These are phyloP conservation scores for Lasiodiplodia sp. DNA, from an alignment of 2,329 filamentous ascomycete species.

Conservation along the genomic window DNA sequence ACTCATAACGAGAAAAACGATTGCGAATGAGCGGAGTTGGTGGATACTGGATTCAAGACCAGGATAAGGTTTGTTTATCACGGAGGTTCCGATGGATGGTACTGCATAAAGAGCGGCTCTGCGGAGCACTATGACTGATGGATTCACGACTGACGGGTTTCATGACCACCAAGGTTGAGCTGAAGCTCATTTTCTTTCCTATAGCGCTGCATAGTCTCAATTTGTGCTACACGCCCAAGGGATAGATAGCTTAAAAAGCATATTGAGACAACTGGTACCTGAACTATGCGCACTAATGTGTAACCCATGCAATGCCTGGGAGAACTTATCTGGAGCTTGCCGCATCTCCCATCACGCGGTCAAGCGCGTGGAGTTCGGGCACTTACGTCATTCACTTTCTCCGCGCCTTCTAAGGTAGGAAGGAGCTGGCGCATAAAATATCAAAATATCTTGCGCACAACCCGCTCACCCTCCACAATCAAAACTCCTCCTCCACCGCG, in stretches of 20 bases:
- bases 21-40: not conserved
- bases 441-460: not conserved
- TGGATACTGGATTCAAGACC: not conserved
- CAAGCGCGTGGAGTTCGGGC: rapidly evolving
- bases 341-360: no score
- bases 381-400: not conserved
- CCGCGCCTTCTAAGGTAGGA: not conserved
- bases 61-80: not conserved
- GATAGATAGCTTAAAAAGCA: not conserved
- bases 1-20: not conserved
- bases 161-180: not conserved
- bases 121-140: not conserved
- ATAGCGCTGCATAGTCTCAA: not conserved
- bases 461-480: no score
- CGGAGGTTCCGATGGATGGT: not conserved
- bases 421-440: not conserved
- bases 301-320: not conserved
- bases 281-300: not conserved
- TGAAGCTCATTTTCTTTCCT: not conserved
- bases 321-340: not conserved
- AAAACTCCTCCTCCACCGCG: not conserved
- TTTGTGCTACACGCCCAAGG: not conserved
- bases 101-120: not conserved
- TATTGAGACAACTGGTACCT: not conserved
- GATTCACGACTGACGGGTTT: not conserved